Base-by-base conservation (phyloP, 768 basidiomycete genomes). In the Phlebiopsis flavidoalba region DNA sequence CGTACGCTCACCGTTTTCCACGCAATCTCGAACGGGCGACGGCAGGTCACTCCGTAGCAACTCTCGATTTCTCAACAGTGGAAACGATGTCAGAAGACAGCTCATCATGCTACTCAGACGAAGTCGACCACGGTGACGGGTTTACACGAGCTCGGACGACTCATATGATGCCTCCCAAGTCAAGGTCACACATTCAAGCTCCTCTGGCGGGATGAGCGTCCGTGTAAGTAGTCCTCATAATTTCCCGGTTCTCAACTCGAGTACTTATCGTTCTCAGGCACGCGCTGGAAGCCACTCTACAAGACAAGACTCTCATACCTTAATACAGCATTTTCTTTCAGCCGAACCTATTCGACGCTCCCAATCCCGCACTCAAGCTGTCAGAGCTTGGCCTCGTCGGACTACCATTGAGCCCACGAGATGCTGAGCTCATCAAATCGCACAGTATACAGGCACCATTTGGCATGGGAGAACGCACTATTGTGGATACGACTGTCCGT, bases 401-500 rank as follows among this genome's bases (percentile, higher is more conserved):
- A 0, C 72, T 80, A 19, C 80, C 82, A 2, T 68, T 82, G 1
- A 75, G 67, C 45, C 60, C 67, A 37, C 67, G 74, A 2, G 79
- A 79, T 31, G 80, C 79, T 1, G 68, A 71, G 40, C 52, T 66
- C 1, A 71, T 83, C 48, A 78, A 76, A 22, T 62, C 68, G 0
- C 58, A 64, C 15, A 70, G 77, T 6, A 60, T 62, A 5, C 76
- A 76, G 64, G 78, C 81, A 2, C 78, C 79, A 0, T 83, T 76
- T 65, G 81, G 80, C 1, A 74, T 76, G 56, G 79, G 77, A 15
- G 72, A 75, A 37, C 66, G 72, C 10, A 81, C 78, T 0, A 62
- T 80, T 8, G 72, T 80, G 0, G 75, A 82, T 60, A 79, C 69
- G 45, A 64, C 70, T 1, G 79, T 81, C 8, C 69, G 80, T 12